Evolutionary conservation across 2,329 filamentous ascomycete genomes (phyloP).

Genomic region (Lizonia empirigonia): DNA sequence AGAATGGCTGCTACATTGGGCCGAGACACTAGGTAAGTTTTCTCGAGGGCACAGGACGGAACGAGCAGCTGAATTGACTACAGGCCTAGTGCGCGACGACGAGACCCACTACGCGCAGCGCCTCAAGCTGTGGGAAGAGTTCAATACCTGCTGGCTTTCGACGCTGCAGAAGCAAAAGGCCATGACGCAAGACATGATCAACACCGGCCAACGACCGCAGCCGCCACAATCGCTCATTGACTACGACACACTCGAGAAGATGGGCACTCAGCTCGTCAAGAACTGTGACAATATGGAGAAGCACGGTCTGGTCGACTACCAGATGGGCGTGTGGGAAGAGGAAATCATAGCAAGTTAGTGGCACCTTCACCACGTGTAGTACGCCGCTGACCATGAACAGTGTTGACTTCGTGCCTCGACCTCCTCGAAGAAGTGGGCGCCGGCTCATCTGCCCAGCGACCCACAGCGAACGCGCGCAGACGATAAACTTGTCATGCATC

Average conservation of each 20-base stretch:
- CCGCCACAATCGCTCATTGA: conserved; percentile 69
- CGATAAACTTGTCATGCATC: conserved; percentile 32
- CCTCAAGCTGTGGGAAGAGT: conserved; percentile 87
- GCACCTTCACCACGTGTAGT: neutral
- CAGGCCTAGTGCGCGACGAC: conserved; percentile 86
- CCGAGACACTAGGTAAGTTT: conserved; percentile 67
- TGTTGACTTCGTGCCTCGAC: conserved; percentile 60
- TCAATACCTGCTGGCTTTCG: conserved; percentile 90
- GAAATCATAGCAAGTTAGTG: conserved; percentile 80
- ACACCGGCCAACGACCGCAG: conserved; percentile 62
- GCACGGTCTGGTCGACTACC: conserved; percentile 94
- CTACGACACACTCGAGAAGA: conserved; percentile 71
- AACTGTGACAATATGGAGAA: conserved; percentile 87
- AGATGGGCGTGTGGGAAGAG: conserved; percentile 96
- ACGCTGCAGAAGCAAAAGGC: conserved; percentile 85
- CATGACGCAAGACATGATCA: conserved; percentile 64
- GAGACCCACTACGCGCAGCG: conserved; percentile 74
- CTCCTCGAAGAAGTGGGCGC: conserved; percentile 54
- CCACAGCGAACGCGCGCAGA: conserved; percentile 40
- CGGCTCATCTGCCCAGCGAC: conserved; percentile 39
- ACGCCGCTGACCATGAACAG: conserved; percentile 44
- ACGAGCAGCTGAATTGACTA: conserved; percentile 51
- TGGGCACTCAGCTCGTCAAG: conserved; percentile 81
- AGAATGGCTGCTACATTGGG: conserved; percentile 69
- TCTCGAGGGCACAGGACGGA: conserved; percentile 22